Evolutionary conservation across 345 rosid species (phyloP), one percentile per base, ranked within the genome.

Genomic region (Clausena lansium): DNA sequence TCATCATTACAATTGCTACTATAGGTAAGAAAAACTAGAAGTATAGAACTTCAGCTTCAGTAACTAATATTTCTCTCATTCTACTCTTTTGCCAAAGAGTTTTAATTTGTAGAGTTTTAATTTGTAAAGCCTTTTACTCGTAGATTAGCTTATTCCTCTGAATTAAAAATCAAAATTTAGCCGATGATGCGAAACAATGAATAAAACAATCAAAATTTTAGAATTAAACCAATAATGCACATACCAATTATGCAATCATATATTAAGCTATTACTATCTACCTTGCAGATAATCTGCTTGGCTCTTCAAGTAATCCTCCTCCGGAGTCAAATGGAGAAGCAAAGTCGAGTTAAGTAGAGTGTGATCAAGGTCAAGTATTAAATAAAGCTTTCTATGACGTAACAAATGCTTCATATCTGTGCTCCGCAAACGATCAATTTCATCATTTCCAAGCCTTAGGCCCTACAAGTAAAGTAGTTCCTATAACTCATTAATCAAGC

Each of bases 331-430:
- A 80, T 92, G 89, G 50, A 22, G 76, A 59, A 93, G 87, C 38
- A 75, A 77, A 47, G 98, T 92, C 70, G 97, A 85, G 81, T 96
- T 96, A 25, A 92, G 97, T 76, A 94, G 58, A 0, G 98, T 96
- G 77, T 92, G 99, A 38, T 96, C 99, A 70, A 94, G 80, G 85
- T 96, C 99, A 52, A 96, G 97, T 82, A 94, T 89, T 85, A 96
- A 85, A 75, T 87, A 86, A 52, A 94, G 87, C 85, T 90, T 96
- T 78, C 83, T 88, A 52, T 84, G 88, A 72, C 83, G 79, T 50
- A 89, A 80, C 81, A 93, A 81, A 45, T 76, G 77, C 82, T 84
- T 89, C 86, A 84, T 78, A 83, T 92, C 97, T 7, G 83, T 81
- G 80, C 79, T 79, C 69, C 94, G 97, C 71, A 91, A 54, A 59